These are phyloP conservation scores for Colletotrichum brevisporum DNA, from an alignment of 2,329 filamentous ascomycete genomes.

Conservation along the genomic window DNA sequence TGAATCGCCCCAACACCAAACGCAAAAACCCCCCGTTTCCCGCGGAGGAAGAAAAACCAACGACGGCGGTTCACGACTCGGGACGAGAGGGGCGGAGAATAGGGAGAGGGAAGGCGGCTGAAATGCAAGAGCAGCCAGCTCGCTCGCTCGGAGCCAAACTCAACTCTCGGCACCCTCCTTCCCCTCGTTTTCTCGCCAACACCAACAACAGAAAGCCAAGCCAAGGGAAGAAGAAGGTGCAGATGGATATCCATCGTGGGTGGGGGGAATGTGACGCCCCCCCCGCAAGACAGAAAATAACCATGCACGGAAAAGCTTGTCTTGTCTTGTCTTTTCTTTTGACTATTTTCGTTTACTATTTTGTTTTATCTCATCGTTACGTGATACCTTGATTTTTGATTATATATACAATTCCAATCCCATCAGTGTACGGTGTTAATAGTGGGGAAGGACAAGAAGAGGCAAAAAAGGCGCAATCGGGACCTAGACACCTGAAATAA, in stretches of 20 bases:
- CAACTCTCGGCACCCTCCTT: background rate
- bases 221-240: too few species aligned
- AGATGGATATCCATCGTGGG: too few species aligned
- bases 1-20: too few species aligned
- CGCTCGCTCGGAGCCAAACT: background rate
- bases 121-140: background rate
- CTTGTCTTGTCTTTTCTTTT: constrained; percentile 3
- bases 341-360: background rate
- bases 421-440: background rate
- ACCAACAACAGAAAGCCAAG: too few species aligned
- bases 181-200: too few species aligned
- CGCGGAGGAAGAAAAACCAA: too few species aligned
- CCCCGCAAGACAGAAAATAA: too few species aligned
- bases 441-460: background rate
- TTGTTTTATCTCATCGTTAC: background rate
- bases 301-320: constrained; percentile 5
- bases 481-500: background rate
- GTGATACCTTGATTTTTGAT: constrained; percentile 8
- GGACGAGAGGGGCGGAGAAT: background rate
- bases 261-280: too few species aligned
- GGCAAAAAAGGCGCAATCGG: background rate
- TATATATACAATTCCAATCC: too few species aligned
- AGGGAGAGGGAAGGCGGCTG: background rate
- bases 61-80: background rate
- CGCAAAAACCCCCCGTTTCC: too few species aligned